These are phyloP conservation scores for Talaromyces thailandensis DNA, from an alignment of 495 filamentous ascomycete genomes.

Conservation along the genomic window DNA sequence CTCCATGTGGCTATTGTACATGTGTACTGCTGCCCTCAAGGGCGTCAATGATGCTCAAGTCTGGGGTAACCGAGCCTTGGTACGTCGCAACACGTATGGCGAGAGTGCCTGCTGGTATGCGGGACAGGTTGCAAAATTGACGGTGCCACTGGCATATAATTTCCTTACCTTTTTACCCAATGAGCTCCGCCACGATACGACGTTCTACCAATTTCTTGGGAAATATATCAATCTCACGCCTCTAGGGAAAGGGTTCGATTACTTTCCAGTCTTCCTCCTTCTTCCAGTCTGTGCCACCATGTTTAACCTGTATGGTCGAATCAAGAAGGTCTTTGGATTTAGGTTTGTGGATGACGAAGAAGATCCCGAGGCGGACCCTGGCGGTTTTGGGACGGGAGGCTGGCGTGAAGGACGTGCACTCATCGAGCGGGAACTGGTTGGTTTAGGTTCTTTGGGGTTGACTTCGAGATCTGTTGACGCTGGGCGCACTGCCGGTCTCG, in stretches of 20 bases:
- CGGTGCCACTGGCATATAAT: constrained; percentile 88
- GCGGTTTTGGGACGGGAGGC: constrained; percentile 64
- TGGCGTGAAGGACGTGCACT: constrained; percentile 94
- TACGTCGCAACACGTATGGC: constrained; percentile 79
- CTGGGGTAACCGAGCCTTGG: constrained; percentile 88
- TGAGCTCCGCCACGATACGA: constrained; percentile 55
- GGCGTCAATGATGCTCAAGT: constrained; percentile 85
- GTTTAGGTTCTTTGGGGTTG: constrained; percentile 42
- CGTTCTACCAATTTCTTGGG: constrained; percentile 84
- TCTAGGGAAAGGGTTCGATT: constrained; percentile 76
- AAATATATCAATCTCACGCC: constrained; percentile 75
- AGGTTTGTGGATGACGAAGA: constrained; percentile 66
- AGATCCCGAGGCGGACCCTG: constrained; percentile 52
- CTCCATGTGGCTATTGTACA: constrained; percentile 85
- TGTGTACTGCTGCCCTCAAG: constrained; percentile 76
- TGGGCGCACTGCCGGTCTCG: constrained; percentile 20
- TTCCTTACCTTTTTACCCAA: constrained; percentile 80
- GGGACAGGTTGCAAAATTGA: constrained; percentile 78
- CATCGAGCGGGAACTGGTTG: constrained; percentile 80
- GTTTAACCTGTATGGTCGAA: constrained; percentile 77
- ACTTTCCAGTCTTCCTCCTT: constrained; percentile 74
- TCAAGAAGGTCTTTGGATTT: constrained; percentile 71
- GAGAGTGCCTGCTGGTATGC: constrained; percentile 95
- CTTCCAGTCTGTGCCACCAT: constrained; percentile 73
- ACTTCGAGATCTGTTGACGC: constrained; percentile 24